phyloP scores from a whole-genome alignment of 768 basidiomycete genomes.

The Trametes gibbosa region DNA sequence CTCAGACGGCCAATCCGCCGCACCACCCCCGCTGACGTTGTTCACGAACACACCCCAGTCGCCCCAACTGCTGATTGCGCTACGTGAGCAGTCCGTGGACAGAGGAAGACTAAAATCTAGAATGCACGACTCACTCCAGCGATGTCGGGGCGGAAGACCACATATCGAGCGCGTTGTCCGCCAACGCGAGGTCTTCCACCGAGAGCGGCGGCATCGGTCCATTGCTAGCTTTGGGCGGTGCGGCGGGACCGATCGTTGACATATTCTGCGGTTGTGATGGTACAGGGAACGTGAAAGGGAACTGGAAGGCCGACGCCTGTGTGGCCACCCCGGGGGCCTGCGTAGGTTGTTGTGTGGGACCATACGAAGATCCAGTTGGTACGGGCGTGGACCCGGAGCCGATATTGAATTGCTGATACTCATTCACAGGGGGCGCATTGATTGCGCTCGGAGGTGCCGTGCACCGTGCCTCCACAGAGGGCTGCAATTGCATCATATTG shows the following conservation, averaged over 20 bases:
- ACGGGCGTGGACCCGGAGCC: no score
- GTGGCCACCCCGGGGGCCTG: not conserved
- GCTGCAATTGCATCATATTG: no score
- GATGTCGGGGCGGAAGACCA: constrained; percentile 59
- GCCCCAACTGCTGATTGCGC: constrained; percentile 32
- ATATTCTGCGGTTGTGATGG: not conserved
- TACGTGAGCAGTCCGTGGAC: not conserved
- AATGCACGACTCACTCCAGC: constrained; percentile 47
- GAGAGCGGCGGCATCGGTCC: constrained; percentile 18
- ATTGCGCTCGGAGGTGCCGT: no score
- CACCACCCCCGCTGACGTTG: constrained; percentile 28
- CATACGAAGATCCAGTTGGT: no score
- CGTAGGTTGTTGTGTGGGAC: no score
- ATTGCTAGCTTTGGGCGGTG: not conserved
- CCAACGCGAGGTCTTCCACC: constrained; percentile 19
- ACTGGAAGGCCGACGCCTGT: not conserved
- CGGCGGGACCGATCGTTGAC: not conserved
- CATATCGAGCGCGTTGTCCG: constrained; percentile 48
- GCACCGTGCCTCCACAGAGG: no score
- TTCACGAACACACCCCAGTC: constrained; percentile 41
- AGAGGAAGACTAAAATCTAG: not conserved
- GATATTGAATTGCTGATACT: no score
- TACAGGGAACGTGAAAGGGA: not conserved
- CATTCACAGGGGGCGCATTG: no score
- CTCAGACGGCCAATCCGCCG: not conserved